A percentile compares a stretch with the other conserved stretches of the same genome.
Evolutionary conservation across 164 flowering plant genomes (phyloP).

Genomic region (Amborella trichopoda): DNA sequence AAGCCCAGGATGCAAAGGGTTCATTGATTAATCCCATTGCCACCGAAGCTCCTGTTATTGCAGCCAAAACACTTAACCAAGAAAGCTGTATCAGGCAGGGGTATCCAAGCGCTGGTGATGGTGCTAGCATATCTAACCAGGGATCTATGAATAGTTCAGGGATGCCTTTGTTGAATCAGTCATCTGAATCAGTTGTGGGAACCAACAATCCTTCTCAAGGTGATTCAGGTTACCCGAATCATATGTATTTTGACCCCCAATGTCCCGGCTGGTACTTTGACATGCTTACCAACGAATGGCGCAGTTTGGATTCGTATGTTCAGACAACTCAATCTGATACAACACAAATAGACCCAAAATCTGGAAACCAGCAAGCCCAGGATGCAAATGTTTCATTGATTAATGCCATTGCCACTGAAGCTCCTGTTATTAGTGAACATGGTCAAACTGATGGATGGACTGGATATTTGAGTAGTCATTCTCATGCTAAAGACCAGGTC

Average conservation of each 20-base stretch:
- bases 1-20: too few species aligned
- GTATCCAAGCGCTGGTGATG: constrained; percentile 1
- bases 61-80: constrained; percentile 13
- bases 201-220: constrained; percentile 32
- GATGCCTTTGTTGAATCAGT: constrained; percentile 35
- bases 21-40: too few species aligned
- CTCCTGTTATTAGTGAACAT: too few species aligned
- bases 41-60: too few species aligned
- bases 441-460: neutral
- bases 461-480: neutral
- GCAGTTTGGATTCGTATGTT: too few species aligned
- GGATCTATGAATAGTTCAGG: constrained; percentile 21
- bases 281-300: constrained; percentile 47
- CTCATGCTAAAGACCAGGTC: neutral
- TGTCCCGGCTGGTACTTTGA: constrained; percentile 84
- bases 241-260: constrained; percentile 74
- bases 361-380: too few species aligned
- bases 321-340: too few species aligned
- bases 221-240: constrained; percentile 44
- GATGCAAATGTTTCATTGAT: too few species aligned
- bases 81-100: constrained; percentile 12
- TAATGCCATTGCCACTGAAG: too few species aligned
- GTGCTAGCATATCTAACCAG: constrained; percentile 16
- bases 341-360: too few species aligned
- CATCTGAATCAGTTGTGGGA: constrained; percentile 28